Base-by-base conservation (phyloP, 192 early-diverging fungal genomes). In the Coemansia sp. region DNA sequence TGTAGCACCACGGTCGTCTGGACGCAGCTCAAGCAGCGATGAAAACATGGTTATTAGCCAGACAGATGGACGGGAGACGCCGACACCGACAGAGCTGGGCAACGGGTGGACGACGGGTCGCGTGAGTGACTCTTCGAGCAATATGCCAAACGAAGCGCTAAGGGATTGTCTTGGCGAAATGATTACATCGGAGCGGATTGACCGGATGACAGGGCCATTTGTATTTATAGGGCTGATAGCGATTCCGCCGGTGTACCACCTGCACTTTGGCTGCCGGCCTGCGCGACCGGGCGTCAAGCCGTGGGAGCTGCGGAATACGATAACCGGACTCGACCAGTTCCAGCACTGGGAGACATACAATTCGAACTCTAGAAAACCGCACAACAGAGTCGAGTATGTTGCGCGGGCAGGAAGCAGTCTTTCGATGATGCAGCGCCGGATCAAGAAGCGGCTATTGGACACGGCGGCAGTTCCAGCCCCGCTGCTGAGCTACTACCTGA, bases 121-220 rank as follows among this genome's bases (percentile, higher is more conserved):
- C 48, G 48, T 19, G 17, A 21, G 48, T 19, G 48, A 21, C 8
- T 22, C 48, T 4, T 8, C 48, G 48, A 49, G 19, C 17, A 19
- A 8, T 4, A 15, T 8, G 48, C 7, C 19, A 5, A 21, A 49
- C 17, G 17, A 49, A 11, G 52, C 52, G 41, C 38, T 65, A 11
- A 22, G 11, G 7, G 75, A 78, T 8, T 35, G 56, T 35, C n/a
- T 19, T 0, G 70, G 69, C 9, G 11, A 57, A 0, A 19, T 12
- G 47, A 64, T 79, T 12, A 71, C 63, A 2, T 10, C 53, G 5
- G 67, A 60, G 38, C 57, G 63, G 5, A 41, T 79, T 15, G 66
- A 60, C 1, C 21, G 23, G 7, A 39, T 79, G 22, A n/a, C 70
- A 14, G 65, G 68, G 2, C 76, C 76, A 15, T 79, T 74, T 57